phyloP scores from a whole-genome alignment of 306 rosid species.

The Quillaja saponaria region DNA sequence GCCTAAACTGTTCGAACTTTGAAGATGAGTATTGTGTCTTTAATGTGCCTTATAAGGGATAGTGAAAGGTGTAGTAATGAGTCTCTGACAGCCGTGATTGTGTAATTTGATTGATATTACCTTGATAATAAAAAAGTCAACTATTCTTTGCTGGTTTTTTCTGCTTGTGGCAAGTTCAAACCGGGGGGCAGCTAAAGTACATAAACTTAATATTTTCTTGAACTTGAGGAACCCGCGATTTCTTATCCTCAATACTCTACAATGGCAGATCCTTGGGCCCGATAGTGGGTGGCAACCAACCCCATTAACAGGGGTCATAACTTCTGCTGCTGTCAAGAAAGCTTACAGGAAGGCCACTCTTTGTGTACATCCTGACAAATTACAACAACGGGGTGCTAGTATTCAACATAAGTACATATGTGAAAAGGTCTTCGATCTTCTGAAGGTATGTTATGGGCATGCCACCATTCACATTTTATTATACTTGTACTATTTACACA shows the following conservation, averaged over 20 bases:
- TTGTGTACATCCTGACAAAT: conserved; percentile 93
- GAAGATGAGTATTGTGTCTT: no score
- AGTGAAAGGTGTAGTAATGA: conserved; percentile 9
- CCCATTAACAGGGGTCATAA: conserved; percentile 85
- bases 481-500: neutral
- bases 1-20: no score
- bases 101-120: conserved; percentile 17
- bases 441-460: conserved; percentile 61
- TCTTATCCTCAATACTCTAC: conserved; percentile 21
- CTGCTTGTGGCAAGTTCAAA: conserved; percentile 16
- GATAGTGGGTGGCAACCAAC: conserved; percentile 92
- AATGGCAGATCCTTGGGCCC: conserved; percentile 80
- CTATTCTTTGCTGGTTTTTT: conserved; percentile 1
- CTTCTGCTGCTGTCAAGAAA: conserved; percentile 88
- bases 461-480: conserved; percentile 2
- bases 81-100: conserved; percentile 18
- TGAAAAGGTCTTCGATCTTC: conserved; percentile 92
- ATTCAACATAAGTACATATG: conserved; percentile 88
- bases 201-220: conserved; percentile 1
- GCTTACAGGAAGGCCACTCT: conserved; percentile 98
- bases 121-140: conserved; percentile 10
- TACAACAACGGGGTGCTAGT: conserved; percentile 90
- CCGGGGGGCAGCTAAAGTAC: neutral
- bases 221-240: conserved; percentile 13
- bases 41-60: no score